A percentile compares a stretch with the other conserved stretches of the same genome.
Conservation (phyloP, 352 stramenopile genomes). For the Phytophthora syringae region DNA sequence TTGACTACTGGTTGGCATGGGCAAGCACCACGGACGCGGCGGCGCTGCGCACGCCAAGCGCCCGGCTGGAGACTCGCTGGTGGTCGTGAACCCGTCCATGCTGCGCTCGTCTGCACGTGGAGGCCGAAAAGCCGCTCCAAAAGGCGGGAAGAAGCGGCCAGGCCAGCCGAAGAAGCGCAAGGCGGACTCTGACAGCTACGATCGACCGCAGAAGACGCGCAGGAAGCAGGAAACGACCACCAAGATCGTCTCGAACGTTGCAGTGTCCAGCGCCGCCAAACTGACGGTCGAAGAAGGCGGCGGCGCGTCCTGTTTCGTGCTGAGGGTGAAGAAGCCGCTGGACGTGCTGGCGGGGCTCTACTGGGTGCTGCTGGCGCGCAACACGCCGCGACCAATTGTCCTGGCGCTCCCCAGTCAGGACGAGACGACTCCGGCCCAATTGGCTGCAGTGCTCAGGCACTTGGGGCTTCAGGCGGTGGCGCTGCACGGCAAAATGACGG, state of each 20-base stretch:
- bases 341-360: slow-evolving; percentile 62
- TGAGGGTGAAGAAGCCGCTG: slow-evolving; percentile 38
- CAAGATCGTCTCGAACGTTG: slow-evolving; percentile 24
- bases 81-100: slow-evolving; percentile 60
- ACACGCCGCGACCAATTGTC: slow-evolving; percentile 46
- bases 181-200: background rate
- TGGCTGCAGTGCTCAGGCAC: slow-evolving; percentile 59
- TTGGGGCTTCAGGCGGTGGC: slow-evolving; percentile 66
- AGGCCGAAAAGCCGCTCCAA: background rate
- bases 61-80: slow-evolving; percentile 32
- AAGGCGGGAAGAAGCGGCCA: slow-evolving; percentile 21
- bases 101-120: slow-evolving; percentile 15
- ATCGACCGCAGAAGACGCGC: slow-evolving; percentile 16
- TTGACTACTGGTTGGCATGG: slow-evolving; percentile 30
- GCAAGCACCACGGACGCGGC: slow-evolving; percentile 25
- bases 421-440: slow-evolving; percentile 27
- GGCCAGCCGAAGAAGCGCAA: slow-evolving; percentile 25
- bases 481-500: slow-evolving; percentile 76
- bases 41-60: slow-evolving; percentile 7
- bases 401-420: slow-evolving; percentile 53
- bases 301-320: slow-evolving; percentile 11
- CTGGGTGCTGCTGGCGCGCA: slow-evolving; percentile 63
- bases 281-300: slow-evolving; percentile 21
- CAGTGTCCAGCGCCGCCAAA: slow-evolving; percentile 26
- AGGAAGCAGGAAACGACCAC: slow-evolving; percentile 5